These are phyloP conservation scores for Withania somnifera DNA, from an alignment of 305 asterid species.

Conservation along the genomic window DNA sequence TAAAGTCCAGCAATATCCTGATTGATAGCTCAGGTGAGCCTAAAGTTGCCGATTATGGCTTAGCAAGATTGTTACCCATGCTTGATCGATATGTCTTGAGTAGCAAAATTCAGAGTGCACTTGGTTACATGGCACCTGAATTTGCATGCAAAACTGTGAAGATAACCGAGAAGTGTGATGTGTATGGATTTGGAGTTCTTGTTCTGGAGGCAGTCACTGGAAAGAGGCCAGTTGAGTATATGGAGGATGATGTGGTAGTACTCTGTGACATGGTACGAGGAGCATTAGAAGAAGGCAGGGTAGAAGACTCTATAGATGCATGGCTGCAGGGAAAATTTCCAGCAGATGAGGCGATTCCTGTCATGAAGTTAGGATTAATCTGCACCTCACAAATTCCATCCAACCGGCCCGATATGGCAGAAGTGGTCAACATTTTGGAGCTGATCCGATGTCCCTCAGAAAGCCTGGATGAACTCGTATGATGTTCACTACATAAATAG, in stretches of 20 bases:
- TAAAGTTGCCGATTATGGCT: constrained; percentile 61
- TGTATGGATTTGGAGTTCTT: constrained; percentile 72
- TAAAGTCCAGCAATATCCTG: constrained; percentile 65
- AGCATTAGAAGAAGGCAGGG: constrained; percentile 55
- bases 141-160: constrained; percentile 64
- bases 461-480: constrained; percentile 40
- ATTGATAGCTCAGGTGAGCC: constrained; percentile 52
- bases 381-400: constrained; percentile 89
- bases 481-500: constrained; percentile 14
- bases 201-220: constrained; percentile 60
- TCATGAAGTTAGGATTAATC: constrained; percentile 56
- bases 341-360: constrained; percentile 63
- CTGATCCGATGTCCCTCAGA: constrained; percentile 48
- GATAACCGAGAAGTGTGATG: constrained; percentile 77
- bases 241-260: constrained; percentile 81
- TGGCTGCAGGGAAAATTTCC: constrained; percentile 57
- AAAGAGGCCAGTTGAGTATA: constrained; percentile 80
- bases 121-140: constrained; percentile 90
- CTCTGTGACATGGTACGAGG: constrained; percentile 81
- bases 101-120: constrained; percentile 82
- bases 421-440: constrained; percentile 71
- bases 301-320: constrained; percentile 56
- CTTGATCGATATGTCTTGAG: constrained; percentile 63
- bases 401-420: constrained; percentile 71
- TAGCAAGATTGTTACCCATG: constrained; percentile 62